Conservation (phyloP, 805 yeast genomes). For the Ogataea minuta region DNA sequence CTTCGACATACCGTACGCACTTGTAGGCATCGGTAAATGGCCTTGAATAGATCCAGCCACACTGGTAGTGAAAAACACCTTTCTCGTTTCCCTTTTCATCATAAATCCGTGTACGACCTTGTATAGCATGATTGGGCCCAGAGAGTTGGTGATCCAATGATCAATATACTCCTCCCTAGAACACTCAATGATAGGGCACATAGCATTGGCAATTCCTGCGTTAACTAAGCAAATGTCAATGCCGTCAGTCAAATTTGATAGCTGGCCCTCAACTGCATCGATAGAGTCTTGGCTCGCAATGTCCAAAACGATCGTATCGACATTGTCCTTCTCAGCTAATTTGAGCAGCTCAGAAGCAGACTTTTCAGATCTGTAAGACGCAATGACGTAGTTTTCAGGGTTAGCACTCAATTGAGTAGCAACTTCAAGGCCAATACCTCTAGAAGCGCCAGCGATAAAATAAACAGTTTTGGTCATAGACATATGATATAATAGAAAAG, state of each 20-base stretch:
- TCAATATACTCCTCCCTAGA: not conserved
- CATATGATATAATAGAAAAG: too few species aligned
- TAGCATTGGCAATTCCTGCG: not conserved
- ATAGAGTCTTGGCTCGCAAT: slow-evolving; percentile 20
- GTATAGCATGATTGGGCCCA: not conserved
- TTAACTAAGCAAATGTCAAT: not conserved
- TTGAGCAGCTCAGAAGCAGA: slow-evolving; percentile 17
- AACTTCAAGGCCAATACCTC: slow-evolving; percentile 40
- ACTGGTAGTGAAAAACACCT: not conserved
- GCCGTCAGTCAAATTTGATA: not conserved
- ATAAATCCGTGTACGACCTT: not conserved
- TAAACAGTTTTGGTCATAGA: slow-evolving; percentile 16
- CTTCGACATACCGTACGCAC: slow-evolving; percentile 25
- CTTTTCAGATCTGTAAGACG: slow-evolving; percentile 9
- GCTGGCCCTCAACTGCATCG: slow-evolving; percentile 13
- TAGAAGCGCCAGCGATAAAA: slow-evolving; percentile 41
- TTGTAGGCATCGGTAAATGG: not conserved
- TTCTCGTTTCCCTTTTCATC: not conserved
- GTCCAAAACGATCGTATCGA: slow-evolving; percentile 23
- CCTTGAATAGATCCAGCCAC: not conserved
- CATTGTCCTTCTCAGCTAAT: slow-evolving; percentile 14
- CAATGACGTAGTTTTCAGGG: slow-evolving; percentile 23
- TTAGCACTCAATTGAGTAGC: slow-evolving; percentile 27
- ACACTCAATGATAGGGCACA: not conserved
- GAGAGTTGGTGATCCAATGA: not conserved